Evolutionary conservation across 257 asterid species (phyloP).

Genomic region (Lantana camara): DNA sequence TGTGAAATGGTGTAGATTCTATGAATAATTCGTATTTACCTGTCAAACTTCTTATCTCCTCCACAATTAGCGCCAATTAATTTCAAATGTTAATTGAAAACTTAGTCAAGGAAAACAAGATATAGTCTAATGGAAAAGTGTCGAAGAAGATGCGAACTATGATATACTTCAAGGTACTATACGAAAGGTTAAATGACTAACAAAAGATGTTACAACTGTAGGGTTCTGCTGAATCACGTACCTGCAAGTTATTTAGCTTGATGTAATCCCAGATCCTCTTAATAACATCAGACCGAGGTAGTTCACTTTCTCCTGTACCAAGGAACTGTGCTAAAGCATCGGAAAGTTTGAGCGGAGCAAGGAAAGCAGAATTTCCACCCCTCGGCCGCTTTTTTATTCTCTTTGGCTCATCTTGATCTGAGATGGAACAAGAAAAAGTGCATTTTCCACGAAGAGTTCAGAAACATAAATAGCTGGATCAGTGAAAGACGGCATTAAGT

Average conservation of each 20-base stretch:
- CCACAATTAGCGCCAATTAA: not conserved
- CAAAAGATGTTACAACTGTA: not conserved
- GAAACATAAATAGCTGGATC: slow-evolving; percentile 13
- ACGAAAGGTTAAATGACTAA: not conserved
- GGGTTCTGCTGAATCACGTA: slow-evolving; percentile 33
- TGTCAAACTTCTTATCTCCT: slow-evolving; percentile 4
- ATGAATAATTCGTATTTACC: not conserved
- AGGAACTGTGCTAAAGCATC: slow-evolving; percentile 79
- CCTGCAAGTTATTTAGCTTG: slow-evolving; percentile 87
- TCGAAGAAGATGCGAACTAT: not conserved
- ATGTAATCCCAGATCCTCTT: slow-evolving; percentile 92
- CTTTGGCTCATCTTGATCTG: slow-evolving; percentile 66
- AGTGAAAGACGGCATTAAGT: slow-evolving; percentile 4
- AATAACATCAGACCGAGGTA: slow-evolving; percentile 72
- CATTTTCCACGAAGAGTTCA: slow-evolving; percentile 6
- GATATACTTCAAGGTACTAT: not conserved
- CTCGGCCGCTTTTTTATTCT: slow-evolving; percentile 68
- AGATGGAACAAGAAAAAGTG: slow-evolving; percentile 13
- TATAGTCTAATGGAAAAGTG: not conserved
- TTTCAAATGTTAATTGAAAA: not conserved
- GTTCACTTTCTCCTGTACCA: slow-evolving; percentile 83
- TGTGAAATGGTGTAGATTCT: not conserved
- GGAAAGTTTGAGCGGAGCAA: slow-evolving; percentile 81
- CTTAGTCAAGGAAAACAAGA: not conserved
- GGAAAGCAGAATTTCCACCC: slow-evolving; percentile 70